A percentile compares a stretch with the other conserved stretches of the same genome.
Evolutionary conservation across 2,329 filamentous ascomycete species (phyloP).

Genomic region (Grosmannia serpens): DNA sequence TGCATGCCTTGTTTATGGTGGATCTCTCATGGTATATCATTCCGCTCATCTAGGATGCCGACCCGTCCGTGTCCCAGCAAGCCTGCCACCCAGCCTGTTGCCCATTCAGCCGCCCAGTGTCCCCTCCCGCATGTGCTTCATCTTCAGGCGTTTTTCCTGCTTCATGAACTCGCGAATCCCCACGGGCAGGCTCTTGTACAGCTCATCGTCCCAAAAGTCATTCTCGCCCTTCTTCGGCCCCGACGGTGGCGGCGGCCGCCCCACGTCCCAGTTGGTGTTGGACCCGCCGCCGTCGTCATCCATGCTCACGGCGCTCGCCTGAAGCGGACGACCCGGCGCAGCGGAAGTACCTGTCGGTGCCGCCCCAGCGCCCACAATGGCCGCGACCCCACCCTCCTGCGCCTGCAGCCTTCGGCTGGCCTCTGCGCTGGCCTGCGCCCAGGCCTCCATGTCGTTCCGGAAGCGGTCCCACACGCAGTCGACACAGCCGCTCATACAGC

Average conservation of each 20-base stretch:
- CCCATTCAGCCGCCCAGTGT: conserved; percentile 27
- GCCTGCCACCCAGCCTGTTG: neutral
- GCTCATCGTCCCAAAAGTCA: conserved; percentile 43
- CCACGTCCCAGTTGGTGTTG: conserved; percentile 50
- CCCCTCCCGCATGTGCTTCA: conserved; percentile 54
- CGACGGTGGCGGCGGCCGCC: conserved; percentile 14
- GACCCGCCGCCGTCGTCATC: conserved; percentile 73
- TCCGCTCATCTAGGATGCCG: neutral
- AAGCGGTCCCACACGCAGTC: conserved; percentile 95
- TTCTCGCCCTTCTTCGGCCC: neutral
- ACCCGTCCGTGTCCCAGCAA: neutral
- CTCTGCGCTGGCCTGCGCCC: conserved; percentile 54
- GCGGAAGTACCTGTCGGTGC: neutral
- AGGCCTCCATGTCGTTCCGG: conserved; percentile 85
- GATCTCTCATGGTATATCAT: neutral
- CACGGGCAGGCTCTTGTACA: conserved; percentile 75
- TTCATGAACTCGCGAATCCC: conserved; percentile 97
- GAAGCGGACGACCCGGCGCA: neutral
- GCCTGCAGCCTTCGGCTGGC: conserved; percentile 44
- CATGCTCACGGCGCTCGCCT: conserved; percentile 39
- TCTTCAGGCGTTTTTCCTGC: conserved; percentile 80
- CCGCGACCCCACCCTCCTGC: conserved; percentile 19
- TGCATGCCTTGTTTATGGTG: neutral
- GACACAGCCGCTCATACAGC: conserved; percentile 97
- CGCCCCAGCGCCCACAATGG: conserved; percentile 7